These are phyloP conservation scores for Candida namnaoensis DNA, from an alignment of 805 yeast species.

Conservation along the genomic window DNA sequence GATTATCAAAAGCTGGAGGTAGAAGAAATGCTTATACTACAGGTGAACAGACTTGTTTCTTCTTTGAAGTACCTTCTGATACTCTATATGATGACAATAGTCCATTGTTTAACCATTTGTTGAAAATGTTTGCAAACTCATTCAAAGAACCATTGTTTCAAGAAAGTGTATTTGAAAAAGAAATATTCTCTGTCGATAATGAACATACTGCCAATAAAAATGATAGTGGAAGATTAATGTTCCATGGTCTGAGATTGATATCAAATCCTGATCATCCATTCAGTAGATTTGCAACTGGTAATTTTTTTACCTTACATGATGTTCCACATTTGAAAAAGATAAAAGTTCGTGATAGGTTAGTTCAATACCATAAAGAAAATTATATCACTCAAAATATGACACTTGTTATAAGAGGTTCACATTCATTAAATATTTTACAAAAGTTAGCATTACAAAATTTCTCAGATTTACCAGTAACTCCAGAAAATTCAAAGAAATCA, in stretches of 20 bases:
- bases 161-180: slow-evolving; percentile 32
- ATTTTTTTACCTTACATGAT: slow-evolving; percentile 35
- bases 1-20: slow-evolving; percentile 43
- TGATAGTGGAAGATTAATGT: slow-evolving; percentile 35
- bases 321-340: slow-evolving; percentile 22
- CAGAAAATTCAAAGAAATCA: slow-evolving; percentile 4
- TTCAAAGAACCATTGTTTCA: slow-evolving; percentile 45
- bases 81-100: slow-evolving; percentile 13
- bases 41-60: slow-evolving; percentile 57
- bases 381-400: slow-evolving; percentile 44
- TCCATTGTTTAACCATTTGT: slow-evolving; percentile 30
- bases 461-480: slow-evolving; percentile 18
- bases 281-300: slow-evolving; percentile 59
- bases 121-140: slow-evolving; percentile 41
- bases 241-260: slow-evolving; percentile 49
- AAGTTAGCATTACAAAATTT: slow-evolving; percentile 41
- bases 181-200: slow-evolving; percentile 52
- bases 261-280: slow-evolving; percentile 43
- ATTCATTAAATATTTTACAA: slow-evolving; percentile 47
- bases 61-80: slow-evolving; percentile 48
- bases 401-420: slow-evolving; percentile 57
- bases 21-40: slow-evolving; percentile 59
- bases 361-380: slow-evolving; percentile 28
- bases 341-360: slow-evolving; percentile 27
- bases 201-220: slow-evolving; percentile 54